Percentiles rank a stretch among this genome's conserved stretches.
phyloP scores from a whole-genome alignment of 257 asterid species.

The Lithospermum erythrorhizon region DNA sequence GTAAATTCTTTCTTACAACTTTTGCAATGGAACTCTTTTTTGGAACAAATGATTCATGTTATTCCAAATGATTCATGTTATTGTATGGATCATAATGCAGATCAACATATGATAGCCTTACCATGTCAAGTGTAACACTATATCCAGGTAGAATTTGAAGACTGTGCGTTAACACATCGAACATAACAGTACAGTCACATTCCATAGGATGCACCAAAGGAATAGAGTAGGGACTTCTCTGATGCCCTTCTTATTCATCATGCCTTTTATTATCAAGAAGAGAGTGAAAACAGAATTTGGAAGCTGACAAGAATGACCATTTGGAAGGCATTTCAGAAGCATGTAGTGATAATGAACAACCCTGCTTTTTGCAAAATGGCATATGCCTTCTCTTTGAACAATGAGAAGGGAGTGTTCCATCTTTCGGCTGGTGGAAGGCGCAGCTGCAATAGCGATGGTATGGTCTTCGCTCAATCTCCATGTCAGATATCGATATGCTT shows the following conservation, averaged over 20 bases:
- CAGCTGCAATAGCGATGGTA: conserved; percentile 38
- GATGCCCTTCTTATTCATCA: not conserved
- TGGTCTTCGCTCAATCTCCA: conserved; percentile 28
- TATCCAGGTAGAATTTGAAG: not conserved
- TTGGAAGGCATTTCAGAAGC: not conserved
- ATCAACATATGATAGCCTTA: not conserved
- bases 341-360: not conserved
- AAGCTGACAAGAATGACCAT: not conserved
- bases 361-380: conserved; percentile 8
- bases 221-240: not conserved
- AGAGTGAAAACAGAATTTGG: not conserved
- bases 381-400: conserved; percentile 19
- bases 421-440: conserved; percentile 22
- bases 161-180: not conserved
- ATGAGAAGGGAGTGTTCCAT: not conserved
- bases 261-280: not conserved
- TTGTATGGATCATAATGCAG: not conserved
- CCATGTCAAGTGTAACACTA: not conserved
- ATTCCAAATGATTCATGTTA: not conserved
- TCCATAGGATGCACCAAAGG: not conserved
- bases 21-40: not conserved
- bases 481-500: conserved; percentile 25
- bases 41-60: not conserved
- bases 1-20: not conserved
- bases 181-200: not conserved